A percentile compares a stretch with the other conserved stretches of the same genome.
These are phyloP conservation scores for Galeopsis tetrahit DNA, from an alignment of 257 asterid genomes.

Conservation along the genomic window DNA sequence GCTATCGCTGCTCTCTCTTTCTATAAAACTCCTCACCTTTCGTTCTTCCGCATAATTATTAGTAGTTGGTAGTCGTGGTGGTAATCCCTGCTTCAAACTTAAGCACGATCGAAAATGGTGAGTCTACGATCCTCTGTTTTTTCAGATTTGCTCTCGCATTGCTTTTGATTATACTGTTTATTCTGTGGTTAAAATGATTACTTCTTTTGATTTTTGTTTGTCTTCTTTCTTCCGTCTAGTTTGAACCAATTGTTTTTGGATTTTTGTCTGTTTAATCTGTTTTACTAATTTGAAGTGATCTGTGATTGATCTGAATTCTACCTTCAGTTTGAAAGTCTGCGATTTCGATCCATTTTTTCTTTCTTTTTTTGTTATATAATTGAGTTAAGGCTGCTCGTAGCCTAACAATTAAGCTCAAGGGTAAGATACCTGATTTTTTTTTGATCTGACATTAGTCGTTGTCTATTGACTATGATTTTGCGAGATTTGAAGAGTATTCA, in stretches of 20 bases:
- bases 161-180: constrained; percentile 27
- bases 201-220: constrained; percentile 24
- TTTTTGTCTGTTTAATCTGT: background rate
- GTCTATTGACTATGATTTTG: background rate
- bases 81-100: constrained; percentile 32
- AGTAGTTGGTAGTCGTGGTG: constrained; percentile 23
- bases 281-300: constrained; percentile 14
- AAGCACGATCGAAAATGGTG: constrained; percentile 45
- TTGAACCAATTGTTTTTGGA: constrained; percentile 2
- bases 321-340: constrained; percentile 5
- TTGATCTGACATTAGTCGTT: constrained; percentile 25
- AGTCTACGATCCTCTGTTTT: background rate
- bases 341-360: constrained; percentile 4
- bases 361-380: background rate
- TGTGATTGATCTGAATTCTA: constrained; percentile 27
- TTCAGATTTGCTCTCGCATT: constrained; percentile 30
- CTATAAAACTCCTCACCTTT: constrained; percentile 27
- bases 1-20: constrained; percentile 3
- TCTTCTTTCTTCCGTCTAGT: background rate
- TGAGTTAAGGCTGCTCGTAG: constrained; percentile 5
- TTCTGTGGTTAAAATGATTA: constrained; percentile 1
- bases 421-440: constrained; percentile 12
- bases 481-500: background rate
- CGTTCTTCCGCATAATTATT: constrained; percentile 22
- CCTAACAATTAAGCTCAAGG: constrained; percentile 15